These are phyloP conservation scores for Cylindrotheca fusiformis DNA, from an alignment of 108 stramenopile genomes.

Conservation along the genomic window DNA sequence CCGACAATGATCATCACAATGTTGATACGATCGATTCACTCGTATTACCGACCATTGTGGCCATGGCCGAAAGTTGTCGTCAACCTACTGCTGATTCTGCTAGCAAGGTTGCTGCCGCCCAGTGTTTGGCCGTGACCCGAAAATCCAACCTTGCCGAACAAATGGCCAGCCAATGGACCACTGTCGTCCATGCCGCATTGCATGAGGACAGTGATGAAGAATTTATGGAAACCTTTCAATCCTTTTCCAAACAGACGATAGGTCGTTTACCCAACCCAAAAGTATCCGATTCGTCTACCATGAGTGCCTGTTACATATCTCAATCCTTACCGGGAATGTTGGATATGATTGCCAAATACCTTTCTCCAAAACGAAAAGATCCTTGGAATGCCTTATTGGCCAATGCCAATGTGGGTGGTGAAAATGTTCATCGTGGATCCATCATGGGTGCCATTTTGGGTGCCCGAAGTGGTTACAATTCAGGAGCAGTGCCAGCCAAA, in stretches of 20 bases:
- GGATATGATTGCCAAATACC: conserved; percentile 74
- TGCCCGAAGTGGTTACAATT: conserved; percentile 48
- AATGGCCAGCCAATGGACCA: conserved; percentile 42
- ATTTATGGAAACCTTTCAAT: conserved; percentile 25
- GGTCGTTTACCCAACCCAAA: conserved; percentile 15
- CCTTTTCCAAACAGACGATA: conserved; percentile 24
- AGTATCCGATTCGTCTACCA: conserved; percentile 12
- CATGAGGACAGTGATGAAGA: conserved; percentile 16
- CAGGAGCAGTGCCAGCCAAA: conserved; percentile 35
- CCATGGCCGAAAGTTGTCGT: conserved; percentile 36
- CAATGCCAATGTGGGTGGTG: conserved; percentile 88
- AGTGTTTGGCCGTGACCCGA: conserved; percentile 57
- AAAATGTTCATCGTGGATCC: conserved; percentile 87
- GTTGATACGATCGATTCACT: conserved; percentile 88
- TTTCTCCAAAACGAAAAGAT: conserved; percentile 15
- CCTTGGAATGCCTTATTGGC: conserved; percentile 65
- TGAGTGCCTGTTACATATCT: conserved; percentile 78
- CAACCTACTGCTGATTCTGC: conserved; percentile 22
- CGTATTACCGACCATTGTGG: conserved; percentile 67
- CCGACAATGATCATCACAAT: conserved; percentile 90
- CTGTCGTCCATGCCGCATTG: conserved; percentile 34
- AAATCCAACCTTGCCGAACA: conserved; percentile 40
- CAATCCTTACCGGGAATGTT: conserved; percentile 61
- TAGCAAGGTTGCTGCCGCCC: conserved; percentile 40
- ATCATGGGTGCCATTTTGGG: conserved; percentile 81